A percentile compares a stretch with the other conserved stretches of the same genome.
Conservation (phyloP, 1,284 basidiomycete species). For the Cerrena zonata region DNA sequence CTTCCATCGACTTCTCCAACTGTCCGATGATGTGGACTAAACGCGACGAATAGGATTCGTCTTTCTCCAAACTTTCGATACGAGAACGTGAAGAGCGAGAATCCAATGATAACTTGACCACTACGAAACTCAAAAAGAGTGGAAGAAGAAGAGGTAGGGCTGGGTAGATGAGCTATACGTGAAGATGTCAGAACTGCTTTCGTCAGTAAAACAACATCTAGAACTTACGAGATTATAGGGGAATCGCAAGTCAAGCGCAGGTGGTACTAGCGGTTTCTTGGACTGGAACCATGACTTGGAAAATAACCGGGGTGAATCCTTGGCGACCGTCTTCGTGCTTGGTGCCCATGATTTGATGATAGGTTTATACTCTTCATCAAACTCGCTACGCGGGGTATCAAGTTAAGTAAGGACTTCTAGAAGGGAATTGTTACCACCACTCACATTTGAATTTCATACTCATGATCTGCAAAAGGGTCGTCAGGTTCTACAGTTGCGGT, state of each 20-base stretch:
- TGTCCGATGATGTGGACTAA: constrained; percentile 50
- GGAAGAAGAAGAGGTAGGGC: constrained; percentile 65
- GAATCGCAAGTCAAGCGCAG: constrained; percentile 57
- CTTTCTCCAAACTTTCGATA: constrained; percentile 53
- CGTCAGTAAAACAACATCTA: background rate
- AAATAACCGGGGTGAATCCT: constrained; percentile 31
- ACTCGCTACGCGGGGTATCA: constrained; percentile 35
- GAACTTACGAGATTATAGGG: constrained; percentile 68
- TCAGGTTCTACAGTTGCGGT: constrained; percentile 67
- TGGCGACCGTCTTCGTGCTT: constrained; percentile 33
- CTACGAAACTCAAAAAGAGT: constrained; percentile 42
- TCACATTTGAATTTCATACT: constrained; percentile 63
- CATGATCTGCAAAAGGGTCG: constrained; percentile 64
- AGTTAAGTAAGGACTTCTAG: too few species aligned
- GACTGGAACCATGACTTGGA: constrained; percentile 44
- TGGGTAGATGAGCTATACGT: constrained; percentile 43
- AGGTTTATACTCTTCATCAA: constrained; percentile 50
- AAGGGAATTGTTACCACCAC: too few species aligned
- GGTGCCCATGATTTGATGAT: constrained; percentile 48
- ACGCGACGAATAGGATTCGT: constrained; percentile 36
- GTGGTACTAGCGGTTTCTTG: constrained; percentile 50
- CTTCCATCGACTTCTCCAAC: constrained; percentile 56
- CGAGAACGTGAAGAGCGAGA: constrained; percentile 53
- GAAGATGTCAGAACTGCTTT: background rate
- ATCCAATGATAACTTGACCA: constrained; percentile 49